Conservation (phyloP, 306 rosid genomes). For the Lotus japonicus region DNA sequence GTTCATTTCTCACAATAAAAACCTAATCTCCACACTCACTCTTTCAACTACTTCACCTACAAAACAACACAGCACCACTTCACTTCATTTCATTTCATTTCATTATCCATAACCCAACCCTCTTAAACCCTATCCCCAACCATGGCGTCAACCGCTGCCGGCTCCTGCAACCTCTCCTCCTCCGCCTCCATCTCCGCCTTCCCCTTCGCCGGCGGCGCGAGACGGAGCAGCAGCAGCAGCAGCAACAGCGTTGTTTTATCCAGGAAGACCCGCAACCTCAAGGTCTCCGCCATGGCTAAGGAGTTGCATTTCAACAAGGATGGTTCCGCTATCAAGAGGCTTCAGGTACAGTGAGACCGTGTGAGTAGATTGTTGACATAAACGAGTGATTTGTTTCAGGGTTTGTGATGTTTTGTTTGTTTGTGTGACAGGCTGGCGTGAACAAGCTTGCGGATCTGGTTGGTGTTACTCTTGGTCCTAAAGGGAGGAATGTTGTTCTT, state of each 20-base stretch:
- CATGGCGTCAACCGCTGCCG: constrained; percentile 73
- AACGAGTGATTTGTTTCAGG: not conserved
- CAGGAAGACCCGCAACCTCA: constrained; percentile 34
- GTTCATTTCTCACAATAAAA: not conserved
- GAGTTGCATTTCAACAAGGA: constrained; percentile 93
- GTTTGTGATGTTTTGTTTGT: not conserved
- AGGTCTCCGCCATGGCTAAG: constrained; percentile 90
- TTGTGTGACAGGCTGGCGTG: constrained; percentile 65
- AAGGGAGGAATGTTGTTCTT: constrained; percentile 94
- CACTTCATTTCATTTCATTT: not conserved
- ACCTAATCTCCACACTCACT: constrained; percentile 17
- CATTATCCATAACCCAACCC: constrained; percentile 11
- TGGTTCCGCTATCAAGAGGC: constrained; percentile 82
- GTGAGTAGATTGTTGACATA: not conserved
- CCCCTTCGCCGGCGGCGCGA: constrained; percentile 33
- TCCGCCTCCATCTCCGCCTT: constrained; percentile 58
- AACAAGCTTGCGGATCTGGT: constrained; percentile 98
- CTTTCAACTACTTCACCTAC: not conserved
- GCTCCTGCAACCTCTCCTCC: constrained; percentile 56
- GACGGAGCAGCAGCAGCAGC: constrained; percentile 11
- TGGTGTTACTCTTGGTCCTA: constrained; percentile 98
- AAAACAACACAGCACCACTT: too few species aligned
- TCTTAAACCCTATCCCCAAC: constrained; percentile 10
- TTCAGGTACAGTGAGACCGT: constrained; percentile 30
- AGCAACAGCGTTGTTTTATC: constrained; percentile 24